These are phyloP conservation scores for Fusarium haematococcum DNA, from an alignment of 2,329 filamentous ascomycete species.

Conservation along the genomic window DNA sequence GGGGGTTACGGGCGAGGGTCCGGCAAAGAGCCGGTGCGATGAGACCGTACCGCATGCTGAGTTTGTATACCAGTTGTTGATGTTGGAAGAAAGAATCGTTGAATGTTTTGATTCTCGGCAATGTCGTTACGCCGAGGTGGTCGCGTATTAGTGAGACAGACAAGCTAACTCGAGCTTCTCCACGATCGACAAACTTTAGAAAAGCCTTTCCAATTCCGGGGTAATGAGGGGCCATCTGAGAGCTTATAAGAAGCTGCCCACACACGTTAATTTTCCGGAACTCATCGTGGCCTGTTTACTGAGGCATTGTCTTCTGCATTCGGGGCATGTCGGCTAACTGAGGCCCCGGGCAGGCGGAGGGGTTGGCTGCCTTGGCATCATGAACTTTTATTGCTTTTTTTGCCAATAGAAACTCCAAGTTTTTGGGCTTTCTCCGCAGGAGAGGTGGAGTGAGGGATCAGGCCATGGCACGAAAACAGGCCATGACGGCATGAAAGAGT, in stretches of 20 bases:
- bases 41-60: conserved; percentile 25
- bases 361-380: background rate
- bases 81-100: background rate
- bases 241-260: conserved; percentile 5
- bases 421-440: conserved; percentile 1
- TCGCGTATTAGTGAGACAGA: background rate
- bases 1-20: conserved; percentile 12
- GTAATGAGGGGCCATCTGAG: background rate
- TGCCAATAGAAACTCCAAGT: background rate
- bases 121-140: background rate
- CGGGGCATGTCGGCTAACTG: conserved; percentile 27
- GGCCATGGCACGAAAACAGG: conserved; percentile 3
- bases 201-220: background rate
- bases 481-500: background rate
- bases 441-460: conserved; percentile 6
- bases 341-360: conserved; percentile 25
- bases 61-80: background rate
- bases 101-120: background rate
- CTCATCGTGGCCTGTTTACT: conserved; percentile 8
- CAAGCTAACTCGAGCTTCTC: background rate
- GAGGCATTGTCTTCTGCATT: conserved; percentile 2
- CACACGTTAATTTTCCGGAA: conserved; percentile 12
- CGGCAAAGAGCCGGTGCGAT: conserved; percentile 20
- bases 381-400: background rate
- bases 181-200: background rate